Conservation (phyloP, 75 land plant species). For the Cryptomeria japonica region DNA sequence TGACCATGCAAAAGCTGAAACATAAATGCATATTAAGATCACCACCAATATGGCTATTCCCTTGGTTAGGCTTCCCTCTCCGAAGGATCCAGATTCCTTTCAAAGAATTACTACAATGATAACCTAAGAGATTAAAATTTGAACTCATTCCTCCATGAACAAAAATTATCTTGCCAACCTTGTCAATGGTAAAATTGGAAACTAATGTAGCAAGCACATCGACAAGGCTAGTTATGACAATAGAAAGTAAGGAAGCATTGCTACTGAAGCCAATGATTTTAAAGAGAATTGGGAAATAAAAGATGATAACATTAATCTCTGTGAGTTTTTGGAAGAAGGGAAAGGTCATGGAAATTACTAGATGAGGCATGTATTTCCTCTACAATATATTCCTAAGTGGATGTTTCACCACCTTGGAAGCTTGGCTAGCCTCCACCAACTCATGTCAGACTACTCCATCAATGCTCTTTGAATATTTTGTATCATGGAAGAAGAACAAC, state of each 20-base stretch:
- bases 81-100: constrained; percentile 22
- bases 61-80: constrained; percentile 13
- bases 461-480: no score
- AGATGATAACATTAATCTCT: constrained; percentile 62
- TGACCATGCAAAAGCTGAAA: constrained; percentile 51
- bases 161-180: constrained; percentile 35
- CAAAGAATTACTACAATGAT: constrained; percentile 26
- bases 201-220: constrained; percentile 52
- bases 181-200: constrained; percentile 42
- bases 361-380: constrained; percentile 56
- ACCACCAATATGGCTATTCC: constrained; percentile 25
- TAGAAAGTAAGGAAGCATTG: constrained; percentile 45
- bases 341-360: constrained; percentile 45
- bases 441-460: no score
- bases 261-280: constrained; percentile 43
- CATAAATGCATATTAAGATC: constrained; percentile 38
- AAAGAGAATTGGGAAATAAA: constrained; percentile 62
- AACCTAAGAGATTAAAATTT: constrained; percentile 62
- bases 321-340: constrained; percentile 57
- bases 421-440: constrained; percentile 57
- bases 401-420: constrained; percentile 46
- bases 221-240: constrained; percentile 53
- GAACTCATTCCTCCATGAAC: constrained; percentile 56
- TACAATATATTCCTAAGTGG: constrained; percentile 54
- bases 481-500: no score